A percentile compares a stretch with the other conserved stretches of the same genome.
Conservation (phyloP, 2,329 filamentous ascomycete genomes). For the Fusarium cyanostomum region DNA sequence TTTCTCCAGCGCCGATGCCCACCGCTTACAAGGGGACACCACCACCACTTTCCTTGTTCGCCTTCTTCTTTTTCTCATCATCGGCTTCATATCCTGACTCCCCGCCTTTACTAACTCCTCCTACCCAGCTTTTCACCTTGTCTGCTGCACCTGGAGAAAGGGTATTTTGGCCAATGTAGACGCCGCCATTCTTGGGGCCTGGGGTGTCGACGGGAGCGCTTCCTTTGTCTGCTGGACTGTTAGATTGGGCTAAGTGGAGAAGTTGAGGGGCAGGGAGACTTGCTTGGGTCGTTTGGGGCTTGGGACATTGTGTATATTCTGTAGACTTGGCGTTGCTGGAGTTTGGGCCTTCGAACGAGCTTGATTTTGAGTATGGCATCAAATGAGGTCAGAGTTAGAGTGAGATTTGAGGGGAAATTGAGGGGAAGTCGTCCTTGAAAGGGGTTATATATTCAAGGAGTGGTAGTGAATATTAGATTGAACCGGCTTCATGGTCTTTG, state of each 20-base stretch:
- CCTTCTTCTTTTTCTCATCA: slow-evolving; percentile 4
- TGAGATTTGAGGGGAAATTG: background rate
- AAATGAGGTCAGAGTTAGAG: background rate
- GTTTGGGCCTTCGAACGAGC: background rate
- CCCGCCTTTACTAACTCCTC: background rate
- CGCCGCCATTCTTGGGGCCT: too few relatives aligned
- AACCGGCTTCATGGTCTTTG: background rate
- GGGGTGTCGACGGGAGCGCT: slow-evolving; percentile 3
- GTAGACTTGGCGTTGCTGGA: background rate
- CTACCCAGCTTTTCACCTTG: background rate
- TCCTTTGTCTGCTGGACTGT: background rate
- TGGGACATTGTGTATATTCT: background rate
- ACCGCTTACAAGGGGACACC: slow-evolving; percentile 7
- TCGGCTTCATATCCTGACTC: slow-evolving; percentile 9
- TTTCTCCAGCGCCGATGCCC: background rate
- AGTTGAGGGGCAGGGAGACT: background rate
- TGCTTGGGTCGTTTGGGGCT: background rate
- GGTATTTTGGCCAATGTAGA: background rate
- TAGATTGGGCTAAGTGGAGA: background rate
- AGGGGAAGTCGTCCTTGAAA: background rate
- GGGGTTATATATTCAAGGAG: background rate
- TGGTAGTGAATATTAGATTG: background rate
- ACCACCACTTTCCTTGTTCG: background rate
- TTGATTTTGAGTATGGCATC: too few relatives aligned
- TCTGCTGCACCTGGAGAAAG: background rate